Percentiles rank a stretch among this genome's conserved stretches.
These are phyloP conservation scores for Debaryomyces castellii DNA, from an alignment of 805 yeast species.

Conservation along the genomic window DNA sequence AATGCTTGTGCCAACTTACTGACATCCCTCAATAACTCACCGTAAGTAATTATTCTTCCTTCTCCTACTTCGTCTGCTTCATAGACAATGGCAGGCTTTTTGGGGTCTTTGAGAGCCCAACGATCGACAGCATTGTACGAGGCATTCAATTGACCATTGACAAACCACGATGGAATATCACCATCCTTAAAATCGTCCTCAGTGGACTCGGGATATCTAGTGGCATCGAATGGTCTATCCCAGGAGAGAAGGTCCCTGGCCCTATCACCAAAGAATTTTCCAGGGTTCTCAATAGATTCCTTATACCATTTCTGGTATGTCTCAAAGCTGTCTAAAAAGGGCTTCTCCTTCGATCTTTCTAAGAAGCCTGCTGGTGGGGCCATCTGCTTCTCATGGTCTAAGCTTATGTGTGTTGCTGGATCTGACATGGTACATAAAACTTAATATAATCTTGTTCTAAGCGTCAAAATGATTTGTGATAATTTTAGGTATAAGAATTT, in stretches of 20 bases:
- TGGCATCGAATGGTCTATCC: constrained; percentile 49
- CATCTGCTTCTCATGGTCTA: constrained; percentile 32
- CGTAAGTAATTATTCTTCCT: constrained; percentile 74
- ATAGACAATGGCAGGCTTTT: constrained; percentile 79
- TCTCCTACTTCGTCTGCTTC: constrained; percentile 91
- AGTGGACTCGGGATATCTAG: constrained; percentile 46
- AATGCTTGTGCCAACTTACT: constrained; percentile 84
- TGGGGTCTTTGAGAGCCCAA: constrained; percentile 86
- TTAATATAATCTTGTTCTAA: neutral
- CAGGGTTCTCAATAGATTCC: constrained; percentile 57
- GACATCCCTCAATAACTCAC: constrained; percentile 81
- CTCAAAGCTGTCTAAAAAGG: constrained; percentile 49
- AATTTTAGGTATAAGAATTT: neutral
- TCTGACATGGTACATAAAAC: constrained; percentile 9
- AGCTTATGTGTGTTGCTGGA: constrained; percentile 19
- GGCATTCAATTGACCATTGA: constrained; percentile 92
- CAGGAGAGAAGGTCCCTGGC: constrained; percentile 52
- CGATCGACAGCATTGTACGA: constrained; percentile 92
- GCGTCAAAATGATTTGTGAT: neutral
- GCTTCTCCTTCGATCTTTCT: constrained; percentile 45
- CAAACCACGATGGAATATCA: constrained; percentile 84
- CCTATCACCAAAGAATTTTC: constrained; percentile 52
- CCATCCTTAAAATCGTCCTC: constrained; percentile 57
- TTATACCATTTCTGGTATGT: constrained; percentile 51
- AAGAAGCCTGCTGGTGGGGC: constrained; percentile 40